A percentile compares a stretch with the other conserved stretches of the same genome.
These are phyloP conservation scores for Trifolium fragiferum DNA, from an alignment of 306 rosid genomes.

Conservation along the genomic window DNA sequence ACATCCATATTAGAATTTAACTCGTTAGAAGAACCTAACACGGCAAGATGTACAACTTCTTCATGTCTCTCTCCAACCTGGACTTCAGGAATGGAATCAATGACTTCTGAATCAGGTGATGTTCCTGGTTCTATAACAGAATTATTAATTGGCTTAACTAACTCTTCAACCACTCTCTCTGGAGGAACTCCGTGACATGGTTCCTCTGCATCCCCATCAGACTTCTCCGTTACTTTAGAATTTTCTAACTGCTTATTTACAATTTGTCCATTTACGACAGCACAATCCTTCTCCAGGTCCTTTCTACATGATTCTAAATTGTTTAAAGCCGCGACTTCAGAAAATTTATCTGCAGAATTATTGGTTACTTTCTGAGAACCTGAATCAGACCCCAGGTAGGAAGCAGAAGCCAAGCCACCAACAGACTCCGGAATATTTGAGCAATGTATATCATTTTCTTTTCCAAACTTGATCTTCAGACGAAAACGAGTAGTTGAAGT, in stretches of 20 bases:
- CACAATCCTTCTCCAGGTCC: conserved; percentile 51
- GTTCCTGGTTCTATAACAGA: conserved; percentile 87
- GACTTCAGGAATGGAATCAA: conserved; percentile 69
- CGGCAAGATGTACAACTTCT: conserved; percentile 53
- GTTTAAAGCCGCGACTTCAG: conserved; percentile 45
- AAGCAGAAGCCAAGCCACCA: conserved; percentile 52
- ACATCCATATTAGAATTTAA: conserved; percentile 52
- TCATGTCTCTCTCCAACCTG: conserved; percentile 62
- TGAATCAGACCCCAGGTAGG: conserved; percentile 40
- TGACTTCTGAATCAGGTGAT: conserved; percentile 98
- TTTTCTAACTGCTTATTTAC: conserved; percentile 54
- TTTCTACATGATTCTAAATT: conserved; percentile 46
- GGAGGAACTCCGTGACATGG: conserved; percentile 49
- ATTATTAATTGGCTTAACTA: conserved; percentile 53
- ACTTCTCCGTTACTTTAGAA: conserved; percentile 49
- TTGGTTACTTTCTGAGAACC: conserved; percentile 50
- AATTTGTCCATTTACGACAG: conserved; percentile 53
- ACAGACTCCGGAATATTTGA: conserved; percentile 59
- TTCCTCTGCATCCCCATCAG: conserved; percentile 52
- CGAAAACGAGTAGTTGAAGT: conserved; percentile 64
- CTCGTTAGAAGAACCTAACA: conserved; percentile 57
- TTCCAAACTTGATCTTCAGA: conserved; percentile 83
- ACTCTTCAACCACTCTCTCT: conserved; percentile 53
- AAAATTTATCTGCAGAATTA: conserved; percentile 45
- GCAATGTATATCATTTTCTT: conserved; percentile 56